Conservation (phyloP, 2,329 filamentous ascomycete species). For the Sclerotinia minor region DNA sequence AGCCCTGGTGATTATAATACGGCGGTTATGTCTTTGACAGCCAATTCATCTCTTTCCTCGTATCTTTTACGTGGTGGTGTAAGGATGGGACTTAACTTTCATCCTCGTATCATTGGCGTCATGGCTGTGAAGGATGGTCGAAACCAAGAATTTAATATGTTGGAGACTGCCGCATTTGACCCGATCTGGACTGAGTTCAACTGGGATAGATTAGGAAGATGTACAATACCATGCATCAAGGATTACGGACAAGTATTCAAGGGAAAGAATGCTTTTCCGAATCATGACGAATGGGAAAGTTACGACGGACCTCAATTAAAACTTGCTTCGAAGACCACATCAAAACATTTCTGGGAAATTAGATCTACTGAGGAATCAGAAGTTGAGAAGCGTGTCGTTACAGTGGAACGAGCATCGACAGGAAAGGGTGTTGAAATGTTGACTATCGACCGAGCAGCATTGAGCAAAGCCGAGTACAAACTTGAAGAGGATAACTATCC, state of each 20-base stretch:
- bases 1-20: slow-evolving; percentile 58
- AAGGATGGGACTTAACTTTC: slow-evolving; percentile 59
- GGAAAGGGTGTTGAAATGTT: slow-evolving; percentile 18
- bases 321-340: slow-evolving; percentile 31
- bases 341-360: slow-evolving; percentile 37
- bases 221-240: slow-evolving; percentile 55
- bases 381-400: slow-evolving; percentile 27
- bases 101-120: slow-evolving; percentile 54
- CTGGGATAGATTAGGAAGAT: slow-evolving; percentile 52
- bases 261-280: slow-evolving; percentile 46
- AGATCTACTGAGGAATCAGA: slow-evolving; percentile 28
- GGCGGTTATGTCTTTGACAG: slow-evolving; percentile 55
- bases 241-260: slow-evolving; percentile 56
- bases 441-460: slow-evolving; percentile 34
- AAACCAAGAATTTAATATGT: slow-evolving; percentile 55
- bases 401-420: slow-evolving; percentile 26
- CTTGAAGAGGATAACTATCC: slow-evolving; percentile 53
- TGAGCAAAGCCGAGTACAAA: slow-evolving; percentile 47
- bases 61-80: slow-evolving; percentile 57
- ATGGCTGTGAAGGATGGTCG: slow-evolving; percentile 58
- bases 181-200: slow-evolving; percentile 60
- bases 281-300: slow-evolving; percentile 55
- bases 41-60: slow-evolving; percentile 56
- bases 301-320: slow-evolving; percentile 50
- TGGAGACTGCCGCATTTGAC: slow-evolving; percentile 58